Conservation (phyloP, 352 stramenopile species). For the Stramenopiles sp. region DNA sequence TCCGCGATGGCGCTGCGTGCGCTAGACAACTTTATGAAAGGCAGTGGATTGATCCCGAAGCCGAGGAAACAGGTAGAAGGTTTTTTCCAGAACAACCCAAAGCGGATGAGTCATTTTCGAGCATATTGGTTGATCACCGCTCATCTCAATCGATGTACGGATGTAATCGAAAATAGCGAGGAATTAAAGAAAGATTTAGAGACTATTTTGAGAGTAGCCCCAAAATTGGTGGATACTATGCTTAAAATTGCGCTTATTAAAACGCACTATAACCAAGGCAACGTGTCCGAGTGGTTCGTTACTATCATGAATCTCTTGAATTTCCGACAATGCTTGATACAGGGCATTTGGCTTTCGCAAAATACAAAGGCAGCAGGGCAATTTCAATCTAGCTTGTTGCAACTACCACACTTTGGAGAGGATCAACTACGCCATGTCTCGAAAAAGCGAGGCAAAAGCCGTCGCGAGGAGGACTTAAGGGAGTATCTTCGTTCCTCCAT, state of each 20-base stretch:
- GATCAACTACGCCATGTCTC: conserved; percentile 13
- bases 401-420: conserved; percentile 50
- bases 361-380: too few species aligned
- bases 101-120: conserved; percentile 21
- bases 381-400: conserved; percentile 64
- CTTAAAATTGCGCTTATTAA: conserved; percentile 88
- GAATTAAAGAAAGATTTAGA: conserved; percentile 63
- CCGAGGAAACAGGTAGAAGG: conserved; percentile 17
- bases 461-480: conserved; percentile 52
- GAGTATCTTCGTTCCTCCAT: conserved; percentile 83
- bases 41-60: conserved; percentile 21
- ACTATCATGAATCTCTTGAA: conserved; percentile 86
- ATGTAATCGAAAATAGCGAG: too few species aligned
- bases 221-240: conserved; percentile 92
- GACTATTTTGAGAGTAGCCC: conserved; percentile 79
- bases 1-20: conserved; percentile 79
- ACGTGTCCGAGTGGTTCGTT: conserved; percentile 76
- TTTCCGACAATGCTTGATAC: conserved; percentile 87
- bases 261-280: too few species aligned
- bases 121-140: too few species aligned
- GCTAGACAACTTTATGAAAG: conserved; percentile 70
- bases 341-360: conserved; percentile 83
- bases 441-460: conserved; percentile 24
- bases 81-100: not conserved
- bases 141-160: too few species aligned